Percentiles rank a stretch among this genome's conserved stretches.
Evolutionary conservation across 306 rosid species (phyloP).

Genomic region (Glycyrrhiza uralensis): DNA sequence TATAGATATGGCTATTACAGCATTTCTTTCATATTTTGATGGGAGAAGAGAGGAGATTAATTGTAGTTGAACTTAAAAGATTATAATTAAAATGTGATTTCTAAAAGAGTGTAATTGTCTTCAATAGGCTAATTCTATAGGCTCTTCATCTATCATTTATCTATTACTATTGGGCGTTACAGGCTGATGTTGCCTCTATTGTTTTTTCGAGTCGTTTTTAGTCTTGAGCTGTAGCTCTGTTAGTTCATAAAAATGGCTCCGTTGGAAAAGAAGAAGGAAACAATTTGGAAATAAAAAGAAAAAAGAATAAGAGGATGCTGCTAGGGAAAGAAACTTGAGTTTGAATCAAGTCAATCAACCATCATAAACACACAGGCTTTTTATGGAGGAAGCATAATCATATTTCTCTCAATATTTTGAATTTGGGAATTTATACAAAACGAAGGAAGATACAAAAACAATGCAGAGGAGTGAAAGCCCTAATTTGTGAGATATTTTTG

Average conservation of each 20-base stretch:
- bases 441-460: not conserved
- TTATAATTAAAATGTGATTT: too few species aligned
- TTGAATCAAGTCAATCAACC: constrained; percentile 5
- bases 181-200: not conserved
- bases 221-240: too few species aligned
- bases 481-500: too few species aligned
- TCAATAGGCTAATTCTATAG: too few species aligned
- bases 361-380: not conserved
- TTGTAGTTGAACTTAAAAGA: not conserved
- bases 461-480: not conserved
- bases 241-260: too few species aligned
- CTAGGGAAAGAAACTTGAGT: not conserved
- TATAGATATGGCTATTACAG: not conserved
- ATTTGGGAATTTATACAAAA: not conserved
- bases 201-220: not conserved
- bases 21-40: not conserved
- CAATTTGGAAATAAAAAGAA: not conserved
- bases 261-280: not conserved
- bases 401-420: not conserved
- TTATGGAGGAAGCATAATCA: not conserved
- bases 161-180: too few species aligned
- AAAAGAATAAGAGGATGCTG: not conserved
- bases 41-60: not conserved
- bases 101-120: too few species aligned
- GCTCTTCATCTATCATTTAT: too few species aligned